Evolutionary conservation across 140 eudicot species (phyloP), one percentile per base, ranked within the genome.

Genomic region (Bidens hawaiensis): DNA sequence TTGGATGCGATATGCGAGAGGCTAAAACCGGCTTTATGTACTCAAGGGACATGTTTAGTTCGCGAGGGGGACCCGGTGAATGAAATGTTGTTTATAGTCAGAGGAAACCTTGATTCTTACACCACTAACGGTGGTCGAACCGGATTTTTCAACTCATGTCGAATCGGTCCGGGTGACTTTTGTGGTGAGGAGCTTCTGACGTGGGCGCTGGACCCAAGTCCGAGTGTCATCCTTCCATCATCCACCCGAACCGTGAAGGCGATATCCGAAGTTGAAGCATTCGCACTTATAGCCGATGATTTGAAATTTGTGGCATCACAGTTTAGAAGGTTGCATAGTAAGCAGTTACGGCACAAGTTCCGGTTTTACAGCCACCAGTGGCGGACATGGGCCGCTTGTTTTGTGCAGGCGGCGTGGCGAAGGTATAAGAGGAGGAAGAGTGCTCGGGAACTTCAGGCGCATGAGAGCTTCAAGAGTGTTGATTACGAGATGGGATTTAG

Each of bases 51-150:
- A 17, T 81, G 82, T 65, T 74, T 87, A 14, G 90, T 87, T 33
- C 85, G 96, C 0, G 97, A 90, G 62, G 97, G 96, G 0, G 97
- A 90, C 42, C 97, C 96, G 14, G 97, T 87, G n/a, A 87, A 82
- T 8, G 96, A 90, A 64, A 87, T 90, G 96, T 62, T 90, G 9
- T 90, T 90, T 75, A 82, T 90, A 64, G 79, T 90, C 17, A 79
- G 97, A 54, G 97, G 96, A 33, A 78, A 82, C 74, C 94, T 90
- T 0, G 97, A 90, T 59, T 90, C 97, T 1, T 65, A 75, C 86
- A 90, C 96, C 54, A 90, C 97, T 0, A 85, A 87, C 36, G 97
- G 97, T 6, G 97, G 97, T 31, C 79, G 96, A 26, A 87, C 90
- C 10, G 97, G 94, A 4, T 90, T 90, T 77, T 87, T 84, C 82